Evolutionary conservation across 805 yeast genomes (phyloP), one percentile per base, ranked within the genome.

Genomic region (Yarrowia sp.): DNA sequence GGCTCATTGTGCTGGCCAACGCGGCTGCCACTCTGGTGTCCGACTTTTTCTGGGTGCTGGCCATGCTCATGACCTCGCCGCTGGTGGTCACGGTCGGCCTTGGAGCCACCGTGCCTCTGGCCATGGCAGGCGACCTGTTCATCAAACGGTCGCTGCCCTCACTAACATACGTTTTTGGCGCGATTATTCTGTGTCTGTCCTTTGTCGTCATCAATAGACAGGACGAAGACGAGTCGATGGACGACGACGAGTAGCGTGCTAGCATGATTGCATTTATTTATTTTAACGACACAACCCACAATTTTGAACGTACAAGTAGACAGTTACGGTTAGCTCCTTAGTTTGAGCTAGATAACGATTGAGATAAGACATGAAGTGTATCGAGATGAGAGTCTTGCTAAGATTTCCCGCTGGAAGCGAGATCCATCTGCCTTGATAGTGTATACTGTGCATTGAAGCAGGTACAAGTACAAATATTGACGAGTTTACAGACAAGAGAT

Each of bases 31-130:
- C 97, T 0, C 88, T 95, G 72, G 78, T 93, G 15, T 89, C 96
- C 46, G 99, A 95, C 76, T 92, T 89, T 73, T 87, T 96, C 74
- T 95, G 99, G 99, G 97, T 97, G 40, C 86, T 91, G 70, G 96
- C 98, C 0, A 95, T 93, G 86, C 82, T 95, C 39, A 80, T 95
- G 74, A 95, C 99, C 0, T 89, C 95, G 52, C 99, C 99, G 1
- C 81, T 95, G 71, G 93, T 97, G 0, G 98, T 94, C 2, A 95
- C 99, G 0, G 96, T 95, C 12, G 99, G 99, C 0, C 81, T 95
- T 38, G 89, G 97, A 20, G 85, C 93, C 69, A 94, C 98, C 0
- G 95, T 95, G 19, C 99, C 99, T 2, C 83, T 95, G 64, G 97
- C 98, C 0, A 90, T 95, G 91, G 76, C 92, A 39, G 97, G 97